Evolutionary conservation across 345 rosid species (phyloP), one percentile per base, ranked within the genome.

Genomic region (Psidium friedrichsthalianum): DNA sequence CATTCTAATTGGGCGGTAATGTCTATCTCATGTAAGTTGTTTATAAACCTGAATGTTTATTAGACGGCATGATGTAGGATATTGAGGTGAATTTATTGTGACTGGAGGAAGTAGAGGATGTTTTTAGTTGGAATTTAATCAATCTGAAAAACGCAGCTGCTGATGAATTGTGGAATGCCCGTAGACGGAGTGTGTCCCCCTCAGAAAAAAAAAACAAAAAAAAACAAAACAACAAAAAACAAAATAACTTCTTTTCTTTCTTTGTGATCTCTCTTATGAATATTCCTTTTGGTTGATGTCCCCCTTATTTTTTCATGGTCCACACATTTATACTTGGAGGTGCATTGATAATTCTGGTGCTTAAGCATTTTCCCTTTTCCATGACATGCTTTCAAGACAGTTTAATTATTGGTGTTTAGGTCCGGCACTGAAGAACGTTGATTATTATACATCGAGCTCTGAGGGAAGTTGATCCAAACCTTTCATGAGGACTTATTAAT

Each of bases 1-100:
- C 98, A 94, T n/a, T n/a, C n/a, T 90, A 97, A 97, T 84, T 97
- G 99, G 99, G 99, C 97, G 92, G 99, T 97, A 95, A 95, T 81
- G 92, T 89, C 42, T 55, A 16, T 86, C 81, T 76, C n/a, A 11
- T 82, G n/a, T 53, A 82, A 53, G 57, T 82, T 27, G 21, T 20
- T 20, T 55, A 12, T 0, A 20, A 32, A 82, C 29, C 18, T 82
- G 40, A 53, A 40, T 69, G 24, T 18, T 47, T 13, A 18, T 25
- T 69, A 18, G 47, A 69, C 1, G 6, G 47, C 47, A 18, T 18
- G 47, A 36, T 36, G 25, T 69, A 69, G 80, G 36, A 69, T 69
- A n/a, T 69, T 18, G 80, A 36, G 47, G 25, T 2, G 47, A 69
- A 69, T 18, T 32, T 69, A 69, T 69, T 4, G 47, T 69, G 13